These are phyloP conservation scores for Pinus albicaulis DNA, from an alignment of 75 land plant genomes.

Conservation along the genomic window DNA sequence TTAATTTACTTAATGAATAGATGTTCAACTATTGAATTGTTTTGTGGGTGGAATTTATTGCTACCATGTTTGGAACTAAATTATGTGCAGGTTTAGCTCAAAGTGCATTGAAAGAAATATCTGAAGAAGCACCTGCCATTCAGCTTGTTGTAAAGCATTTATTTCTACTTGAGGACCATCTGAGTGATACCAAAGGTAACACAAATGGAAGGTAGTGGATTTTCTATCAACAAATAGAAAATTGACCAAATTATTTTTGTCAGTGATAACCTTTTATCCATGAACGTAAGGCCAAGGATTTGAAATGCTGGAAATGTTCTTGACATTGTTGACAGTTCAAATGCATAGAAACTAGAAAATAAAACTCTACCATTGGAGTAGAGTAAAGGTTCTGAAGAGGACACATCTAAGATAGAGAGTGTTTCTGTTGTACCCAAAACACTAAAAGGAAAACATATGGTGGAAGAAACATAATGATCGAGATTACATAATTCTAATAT, in stretches of 20 bases:
- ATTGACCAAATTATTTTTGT: background rate
- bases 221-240: background rate
- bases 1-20: constrained; percentile 2
- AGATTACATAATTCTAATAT: too few relatives aligned
- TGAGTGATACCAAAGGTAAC: constrained; percentile 15
- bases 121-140: constrained; percentile 48
- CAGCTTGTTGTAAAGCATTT: constrained; percentile 63
- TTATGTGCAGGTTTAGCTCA: constrained; percentile 57
- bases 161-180: constrained; percentile 56
- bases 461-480: constrained; percentile 4
- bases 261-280: constrained; percentile 2
- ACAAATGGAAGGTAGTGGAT: constrained; percentile 4
- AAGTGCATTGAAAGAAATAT: constrained; percentile 58
- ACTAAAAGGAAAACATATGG: background rate
- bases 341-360: background rate
- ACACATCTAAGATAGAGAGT: background rate
- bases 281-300: constrained; percentile 7
- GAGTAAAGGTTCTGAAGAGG: background rate
- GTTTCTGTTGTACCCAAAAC: background rate
- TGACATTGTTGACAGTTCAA: constrained; percentile 8
- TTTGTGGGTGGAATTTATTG: constrained; percentile 76
- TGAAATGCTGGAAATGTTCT: constrained; percentile 10
- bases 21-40: constrained; percentile 7
- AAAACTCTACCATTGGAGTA: background rate
- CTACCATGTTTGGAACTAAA: constrained; percentile 64